Evolutionary conservation across 2,329 filamentous ascomycete genomes (phyloP).

Genomic region (Immersiporthe knoxdaviesiana): DNA sequence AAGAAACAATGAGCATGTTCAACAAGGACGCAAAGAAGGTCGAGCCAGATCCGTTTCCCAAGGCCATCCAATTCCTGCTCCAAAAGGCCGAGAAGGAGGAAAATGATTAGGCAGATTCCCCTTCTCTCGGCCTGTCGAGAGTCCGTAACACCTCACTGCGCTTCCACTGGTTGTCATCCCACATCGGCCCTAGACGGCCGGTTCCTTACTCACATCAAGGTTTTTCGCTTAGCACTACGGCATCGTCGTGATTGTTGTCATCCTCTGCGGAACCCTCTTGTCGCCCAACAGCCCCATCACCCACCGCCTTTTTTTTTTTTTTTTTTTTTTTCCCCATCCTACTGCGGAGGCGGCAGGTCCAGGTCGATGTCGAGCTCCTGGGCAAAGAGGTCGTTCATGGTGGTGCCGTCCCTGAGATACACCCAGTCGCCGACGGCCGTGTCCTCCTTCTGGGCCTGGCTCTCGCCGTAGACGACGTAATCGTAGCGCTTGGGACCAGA

Average conservation of each 20-base stretch:
- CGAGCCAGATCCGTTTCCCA: not conserved
- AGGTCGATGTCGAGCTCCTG: conserved; percentile 76
- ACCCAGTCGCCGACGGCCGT: conserved; percentile 79
- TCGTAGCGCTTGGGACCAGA: conserved; percentile 94
- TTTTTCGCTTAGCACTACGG: too few relatives aligned
- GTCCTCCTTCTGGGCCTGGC: conserved; percentile 78
- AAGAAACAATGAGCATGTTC: not conserved
- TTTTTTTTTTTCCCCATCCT: not conserved
- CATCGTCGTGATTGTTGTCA: not conserved
- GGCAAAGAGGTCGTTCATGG: conserved; percentile 71
- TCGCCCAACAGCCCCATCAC: too few relatives aligned
- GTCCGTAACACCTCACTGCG: not conserved
- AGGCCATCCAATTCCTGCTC: not conserved
- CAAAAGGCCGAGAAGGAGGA: not conserved
- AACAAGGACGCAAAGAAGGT: not conserved
- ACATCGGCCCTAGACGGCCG: not conserved
- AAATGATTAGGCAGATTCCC: not conserved
- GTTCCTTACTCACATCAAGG: not conserved
- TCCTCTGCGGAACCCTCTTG: too few relatives aligned
- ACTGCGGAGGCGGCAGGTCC: conserved; percentile 33
- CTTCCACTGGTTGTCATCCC: not conserved
- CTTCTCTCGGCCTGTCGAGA: not conserved
- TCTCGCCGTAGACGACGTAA: conserved; percentile 76
- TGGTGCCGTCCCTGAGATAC: conserved; percentile 81
- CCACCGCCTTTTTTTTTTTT: too few relatives aligned